phyloP scores from a whole-genome alignment of 2,329 filamentous ascomycete species.

The Orbilia quercus region DNA sequence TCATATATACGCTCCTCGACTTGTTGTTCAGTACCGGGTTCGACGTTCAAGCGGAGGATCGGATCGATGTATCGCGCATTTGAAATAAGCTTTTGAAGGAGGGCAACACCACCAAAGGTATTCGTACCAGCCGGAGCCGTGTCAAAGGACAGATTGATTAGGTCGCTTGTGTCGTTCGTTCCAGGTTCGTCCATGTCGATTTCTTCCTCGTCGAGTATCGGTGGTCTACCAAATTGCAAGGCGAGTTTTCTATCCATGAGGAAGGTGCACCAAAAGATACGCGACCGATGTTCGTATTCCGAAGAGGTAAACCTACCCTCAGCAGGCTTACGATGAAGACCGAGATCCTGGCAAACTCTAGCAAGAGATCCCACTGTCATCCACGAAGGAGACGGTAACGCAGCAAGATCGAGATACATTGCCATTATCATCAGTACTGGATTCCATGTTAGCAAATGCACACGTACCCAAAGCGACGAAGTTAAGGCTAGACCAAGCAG shows the following conservation, averaged over 20 bases:
- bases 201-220: constrained; percentile 59
- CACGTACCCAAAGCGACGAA: constrained; percentile 26
- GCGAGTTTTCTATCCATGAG: constrained; percentile 60
- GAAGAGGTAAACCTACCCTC: constrained; percentile 52
- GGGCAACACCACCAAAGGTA: constrained; percentile 12
- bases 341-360: constrained; percentile 60
- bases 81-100: constrained; percentile 40
- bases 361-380: constrained; percentile 59
- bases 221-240: constrained; percentile 58
- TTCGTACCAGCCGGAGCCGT: constrained; percentile 14
- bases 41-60: constrained; percentile 40
- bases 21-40: constrained; percentile 34
- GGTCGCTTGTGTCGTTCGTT: constrained; percentile 42
- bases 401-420: constrained; percentile 60
- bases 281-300: constrained; percentile 58
- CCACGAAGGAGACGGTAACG: constrained; percentile 59
- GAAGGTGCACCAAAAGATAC: constrained; percentile 60
- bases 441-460: not conserved
- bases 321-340: constrained; percentile 58
- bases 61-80: constrained; percentile 33
- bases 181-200: constrained; percentile 59
- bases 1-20: constrained; percentile 43
- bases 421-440: constrained; percentile 59
- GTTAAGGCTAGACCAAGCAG: no score
- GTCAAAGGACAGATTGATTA: constrained; percentile 34